phyloP scores from a whole-genome alignment of 805 yeast genomes.

The Zygosaccharomyces rouxii region DNA sequence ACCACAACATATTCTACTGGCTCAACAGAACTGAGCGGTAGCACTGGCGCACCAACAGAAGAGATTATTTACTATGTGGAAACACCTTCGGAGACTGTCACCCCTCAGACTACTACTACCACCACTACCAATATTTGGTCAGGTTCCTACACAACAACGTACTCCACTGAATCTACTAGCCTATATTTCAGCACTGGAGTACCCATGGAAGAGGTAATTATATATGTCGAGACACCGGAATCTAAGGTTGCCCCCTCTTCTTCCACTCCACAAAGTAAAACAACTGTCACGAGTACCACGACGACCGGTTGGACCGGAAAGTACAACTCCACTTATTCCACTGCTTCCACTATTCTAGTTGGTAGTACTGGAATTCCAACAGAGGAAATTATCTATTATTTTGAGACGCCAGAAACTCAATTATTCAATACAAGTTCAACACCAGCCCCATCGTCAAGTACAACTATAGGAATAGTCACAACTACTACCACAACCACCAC shows the following conservation, averaged over 20 bases:
- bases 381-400: slow-evolving; percentile 13
- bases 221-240: slow-evolving; percentile 14
- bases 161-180: slow-evolving; percentile 16
- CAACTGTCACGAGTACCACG: slow-evolving; percentile 7
- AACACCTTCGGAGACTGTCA: too few relatives aligned
- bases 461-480: neutral
- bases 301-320: slow-evolving; percentile 20
- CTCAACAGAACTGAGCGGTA: slow-evolving; percentile 12
- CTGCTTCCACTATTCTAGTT: slow-evolving; percentile 12
- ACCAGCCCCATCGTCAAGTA: neutral
- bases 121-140: slow-evolving; percentile 19
- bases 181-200: slow-evolving; percentile 8
- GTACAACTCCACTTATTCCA: slow-evolving; percentile 17
- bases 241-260: neutral
- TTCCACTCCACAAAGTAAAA: neutral
- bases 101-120: too few relatives aligned
- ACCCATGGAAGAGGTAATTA: slow-evolving; percentile 13
- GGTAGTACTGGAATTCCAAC: slow-evolving; percentile 11
- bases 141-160: slow-evolving; percentile 16
- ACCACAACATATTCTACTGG: slow-evolving; percentile 20
- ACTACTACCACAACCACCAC: slow-evolving; percentile 15
- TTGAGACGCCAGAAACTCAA: slow-evolving; percentile 4
- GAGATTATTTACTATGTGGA: slow-evolving; percentile 16
- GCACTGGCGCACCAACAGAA: slow-evolving; percentile 11
- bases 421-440: neutral